Evolutionary conservation across 1,284 basidiomycete species (phyloP).

Genomic region (Heliocybe sulcata): DNA sequence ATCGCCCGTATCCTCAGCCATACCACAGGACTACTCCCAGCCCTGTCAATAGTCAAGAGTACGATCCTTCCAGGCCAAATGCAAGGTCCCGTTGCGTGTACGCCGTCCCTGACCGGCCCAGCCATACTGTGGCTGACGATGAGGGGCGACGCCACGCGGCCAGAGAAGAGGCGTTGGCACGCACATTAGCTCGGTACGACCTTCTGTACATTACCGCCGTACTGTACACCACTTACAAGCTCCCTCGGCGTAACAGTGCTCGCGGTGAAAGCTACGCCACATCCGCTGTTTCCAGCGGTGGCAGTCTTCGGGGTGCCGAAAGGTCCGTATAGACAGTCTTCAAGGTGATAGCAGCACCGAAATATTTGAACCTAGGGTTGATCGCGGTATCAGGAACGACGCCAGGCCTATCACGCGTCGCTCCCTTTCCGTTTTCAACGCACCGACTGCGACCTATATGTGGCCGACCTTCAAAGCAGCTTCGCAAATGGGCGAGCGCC

Average conservation of each 20-base stretch:
- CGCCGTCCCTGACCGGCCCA: neutral
- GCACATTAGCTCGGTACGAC: neutral
- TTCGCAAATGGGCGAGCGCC: slow-evolving; percentile 27
- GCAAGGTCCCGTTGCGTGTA: neutral
- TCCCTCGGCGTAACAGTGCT: neutral
- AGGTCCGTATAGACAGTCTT: neutral
- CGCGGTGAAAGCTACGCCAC: neutral
- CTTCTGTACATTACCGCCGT: neutral
- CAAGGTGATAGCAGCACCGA: neutral
- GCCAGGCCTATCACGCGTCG: slow-evolving; percentile 10
- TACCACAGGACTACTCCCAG: too few species aligned
- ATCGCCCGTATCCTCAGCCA: too few species aligned
- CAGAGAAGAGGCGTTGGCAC: neutral
- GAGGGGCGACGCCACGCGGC: neutral
- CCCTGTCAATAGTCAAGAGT: neutral
- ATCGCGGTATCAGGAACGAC: slow-evolving; percentile 21
- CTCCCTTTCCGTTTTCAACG: slow-evolving; percentile 29
- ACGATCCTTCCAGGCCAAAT: neutral
- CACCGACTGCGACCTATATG: slow-evolving; percentile 31
- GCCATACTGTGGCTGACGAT: neutral
- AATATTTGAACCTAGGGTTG: neutral
- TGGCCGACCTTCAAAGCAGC: slow-evolving; percentile 29
- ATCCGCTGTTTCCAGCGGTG: neutral
- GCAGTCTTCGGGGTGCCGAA: slow-evolving; percentile 7
- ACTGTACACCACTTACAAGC: neutral